phyloP scores from a whole-genome alignment of 2,329 filamentous ascomycete genomes.

The Cucurbitaria berberidis region DNA sequence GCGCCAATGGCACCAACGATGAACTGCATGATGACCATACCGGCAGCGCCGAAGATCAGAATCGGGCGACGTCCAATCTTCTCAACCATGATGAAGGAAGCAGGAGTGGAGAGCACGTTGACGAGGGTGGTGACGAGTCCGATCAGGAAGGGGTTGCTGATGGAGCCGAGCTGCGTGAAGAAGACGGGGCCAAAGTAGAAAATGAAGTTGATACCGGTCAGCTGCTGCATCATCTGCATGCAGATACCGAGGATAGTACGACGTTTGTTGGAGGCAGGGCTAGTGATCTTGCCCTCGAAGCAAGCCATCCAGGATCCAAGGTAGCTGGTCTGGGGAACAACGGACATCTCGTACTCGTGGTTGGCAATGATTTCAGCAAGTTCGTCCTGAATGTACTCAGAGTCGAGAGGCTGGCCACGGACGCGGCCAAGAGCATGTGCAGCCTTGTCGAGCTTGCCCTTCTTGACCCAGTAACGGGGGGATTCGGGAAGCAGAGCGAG shows the following conservation, averaged over 20 bases:
- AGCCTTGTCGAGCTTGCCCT: constrained; percentile 71
- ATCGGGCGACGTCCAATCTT: constrained; percentile 79
- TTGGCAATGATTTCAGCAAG: constrained; percentile 90
- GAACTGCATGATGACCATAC: constrained; percentile 88
- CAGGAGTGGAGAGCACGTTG: constrained; percentile 82
- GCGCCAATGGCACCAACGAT: constrained; percentile 73
- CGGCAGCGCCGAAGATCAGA: constrained; percentile 76
- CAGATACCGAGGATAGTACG: constrained; percentile 56
- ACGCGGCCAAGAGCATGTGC: constrained; percentile 69
- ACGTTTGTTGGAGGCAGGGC: constrained; percentile 59
- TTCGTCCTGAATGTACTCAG: constrained; percentile 79
- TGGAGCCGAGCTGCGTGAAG: constrained; percentile 75
- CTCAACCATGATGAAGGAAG: constrained; percentile 88
- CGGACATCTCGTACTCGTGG: constrained; percentile 80
- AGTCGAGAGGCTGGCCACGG: constrained; percentile 75
- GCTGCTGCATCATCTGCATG: constrained; percentile 60
- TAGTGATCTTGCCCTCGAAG: constrained; percentile 60
- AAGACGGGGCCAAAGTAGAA: constrained; percentile 75
- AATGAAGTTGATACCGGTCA: constrained; percentile 92
- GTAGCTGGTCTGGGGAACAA: constrained; percentile 50
- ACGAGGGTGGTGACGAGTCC: constrained; percentile 85
- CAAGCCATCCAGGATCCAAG: constrained; percentile 68
- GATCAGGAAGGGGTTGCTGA: constrained; percentile 80
- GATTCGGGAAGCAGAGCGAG: constrained; percentile 83
- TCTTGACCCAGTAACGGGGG: constrained; percentile 85